phyloP scores from a whole-genome alignment of 1,284 basidiomycete species.

The Kalmanozyma brasiliensis region DNA sequence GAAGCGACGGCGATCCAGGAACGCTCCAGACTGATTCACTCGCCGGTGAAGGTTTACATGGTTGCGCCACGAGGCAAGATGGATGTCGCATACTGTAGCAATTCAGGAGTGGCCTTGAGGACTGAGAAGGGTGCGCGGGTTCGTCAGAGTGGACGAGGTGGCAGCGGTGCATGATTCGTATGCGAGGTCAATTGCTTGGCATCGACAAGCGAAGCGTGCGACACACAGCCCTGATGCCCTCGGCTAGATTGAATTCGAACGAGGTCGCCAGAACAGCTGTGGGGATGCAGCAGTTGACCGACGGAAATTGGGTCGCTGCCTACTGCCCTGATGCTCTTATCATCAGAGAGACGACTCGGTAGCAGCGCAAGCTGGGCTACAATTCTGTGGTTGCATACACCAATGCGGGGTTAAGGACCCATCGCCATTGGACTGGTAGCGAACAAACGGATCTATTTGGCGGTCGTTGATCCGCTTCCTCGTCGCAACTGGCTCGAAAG shows the following conservation, averaged over 20 bases:
- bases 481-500: not conserved
- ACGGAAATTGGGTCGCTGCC: too few relatives aligned
- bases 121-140: not conserved
- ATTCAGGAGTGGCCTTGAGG: not conserved
- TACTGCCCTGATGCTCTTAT: too few relatives aligned
- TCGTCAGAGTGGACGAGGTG: slow-evolving; percentile 2
- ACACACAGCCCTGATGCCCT: slow-evolving; percentile 18
- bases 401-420: slow-evolving; percentile 7
- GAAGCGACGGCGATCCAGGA: slow-evolving; percentile 28
- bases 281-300: too few relatives aligned
- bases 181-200: slow-evolving; percentile 16
- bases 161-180: not conserved
- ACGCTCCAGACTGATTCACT: slow-evolving; percentile 14
- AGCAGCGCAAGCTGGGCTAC: too few relatives aligned
- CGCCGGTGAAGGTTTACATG: slow-evolving; percentile 7
- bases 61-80: slow-evolving; percentile 22
- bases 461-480: slow-evolving; percentile 3
- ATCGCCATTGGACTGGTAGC: slow-evolving; percentile 19
- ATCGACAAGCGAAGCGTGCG: slow-evolving; percentile 2
- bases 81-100: not conserved
- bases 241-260: slow-evolving; percentile 10
- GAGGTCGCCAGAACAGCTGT: too few relatives aligned
- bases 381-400: too few relatives aligned
- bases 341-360: too few relatives aligned
- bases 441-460: slow-evolving; percentile 13